Conservation (phyloP, 257 asterid genomes). For the Schizonepeta tenuifolia region DNA sequence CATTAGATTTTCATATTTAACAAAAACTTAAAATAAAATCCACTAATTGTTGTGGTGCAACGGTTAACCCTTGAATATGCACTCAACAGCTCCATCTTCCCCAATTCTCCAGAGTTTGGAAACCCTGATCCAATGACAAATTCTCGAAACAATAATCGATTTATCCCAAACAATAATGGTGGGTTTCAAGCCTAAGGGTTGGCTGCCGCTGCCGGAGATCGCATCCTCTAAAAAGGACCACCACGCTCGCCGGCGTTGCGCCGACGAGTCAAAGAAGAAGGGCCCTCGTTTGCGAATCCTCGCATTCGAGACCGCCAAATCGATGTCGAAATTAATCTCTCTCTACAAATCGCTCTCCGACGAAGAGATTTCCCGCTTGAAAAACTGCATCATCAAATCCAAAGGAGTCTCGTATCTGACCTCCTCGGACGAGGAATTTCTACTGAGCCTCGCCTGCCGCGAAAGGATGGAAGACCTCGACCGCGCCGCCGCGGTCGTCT, state of each 20-base stretch:
- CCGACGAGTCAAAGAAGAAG: conserved; percentile 34
- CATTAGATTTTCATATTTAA: not conserved
- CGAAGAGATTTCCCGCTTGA: conserved; percentile 43
- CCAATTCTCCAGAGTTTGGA: conserved; percentile 11
- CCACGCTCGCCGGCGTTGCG: conserved; percentile 36
- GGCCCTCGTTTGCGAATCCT: conserved; percentile 54
- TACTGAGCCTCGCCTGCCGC: conserved; percentile 67
- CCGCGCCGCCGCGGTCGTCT: conserved; percentile 50
- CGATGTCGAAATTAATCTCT: conserved; percentile 72
- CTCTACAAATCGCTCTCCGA: conserved; percentile 70
- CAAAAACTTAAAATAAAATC: not conserved
- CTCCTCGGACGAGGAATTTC: conserved; percentile 58
- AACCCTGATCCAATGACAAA: conserved; percentile 30
- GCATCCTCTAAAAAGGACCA: conserved; percentile 17
- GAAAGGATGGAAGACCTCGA: conserved; percentile 84
- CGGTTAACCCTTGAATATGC: not conserved
- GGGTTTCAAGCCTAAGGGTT: conserved; percentile 46
- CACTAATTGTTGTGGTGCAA: not conserved
- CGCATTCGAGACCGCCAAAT: conserved; percentile 76
- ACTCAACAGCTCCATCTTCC: conserved; percentile 19
- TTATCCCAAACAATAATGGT: conserved; percentile 35
- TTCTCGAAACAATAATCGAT: not conserved
- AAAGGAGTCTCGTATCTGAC: conserved; percentile 64
- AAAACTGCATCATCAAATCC: conserved; percentile 45
- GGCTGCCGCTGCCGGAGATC: conserved; percentile 56